These are phyloP conservation scores for Candida arabinofermentans DNA, from an alignment of 805 yeast species.

Conservation along the genomic window DNA sequence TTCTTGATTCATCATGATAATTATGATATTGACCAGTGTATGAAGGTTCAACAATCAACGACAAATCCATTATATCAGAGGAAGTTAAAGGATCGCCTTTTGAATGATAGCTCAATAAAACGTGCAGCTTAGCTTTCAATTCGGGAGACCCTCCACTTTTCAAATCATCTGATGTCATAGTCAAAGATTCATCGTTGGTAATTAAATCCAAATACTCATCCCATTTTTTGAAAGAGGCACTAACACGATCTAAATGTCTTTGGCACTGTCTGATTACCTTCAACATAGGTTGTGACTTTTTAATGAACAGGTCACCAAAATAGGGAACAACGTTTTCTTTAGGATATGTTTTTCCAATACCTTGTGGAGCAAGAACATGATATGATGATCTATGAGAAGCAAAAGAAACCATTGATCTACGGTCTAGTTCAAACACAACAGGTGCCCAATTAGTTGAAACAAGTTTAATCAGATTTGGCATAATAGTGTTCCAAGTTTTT, in stretches of 20 bases:
- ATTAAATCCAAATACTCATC: constrained; percentile 52
- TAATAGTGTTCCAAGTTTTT: constrained; percentile 71
- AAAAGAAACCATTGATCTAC: constrained; percentile 60
- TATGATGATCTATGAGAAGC: constrained; percentile 55
- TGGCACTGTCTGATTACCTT: constrained; percentile 49
- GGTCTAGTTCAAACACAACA: constrained; percentile 81
- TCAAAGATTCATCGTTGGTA: constrained; percentile 39
- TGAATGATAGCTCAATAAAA: constrained; percentile 43
- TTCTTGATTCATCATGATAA: constrained; percentile 42
- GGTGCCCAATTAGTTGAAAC: constrained; percentile 88
- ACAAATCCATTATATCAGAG: constrained; percentile 56
- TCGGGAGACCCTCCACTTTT: constrained; percentile 6
- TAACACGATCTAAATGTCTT: constrained; percentile 60
- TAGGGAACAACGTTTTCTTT: constrained; percentile 81
- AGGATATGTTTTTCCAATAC: constrained; percentile 72
- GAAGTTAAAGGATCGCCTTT: constrained; percentile 41
- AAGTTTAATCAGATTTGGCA: constrained; percentile 51
- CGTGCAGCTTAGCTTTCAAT: constrained; percentile 22
- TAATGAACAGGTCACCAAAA: constrained; percentile 79
- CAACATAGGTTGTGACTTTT: constrained; percentile 32
- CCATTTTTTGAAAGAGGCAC: constrained; percentile 80
- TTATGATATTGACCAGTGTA: constrained; percentile 39
- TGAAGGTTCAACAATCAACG: constrained; percentile 64
- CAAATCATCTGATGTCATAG: constrained; percentile 15
- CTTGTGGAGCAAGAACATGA: constrained; percentile 82